Conservation (phyloP, 257 asterid species). For the Anisodus tanguticus region DNA sequence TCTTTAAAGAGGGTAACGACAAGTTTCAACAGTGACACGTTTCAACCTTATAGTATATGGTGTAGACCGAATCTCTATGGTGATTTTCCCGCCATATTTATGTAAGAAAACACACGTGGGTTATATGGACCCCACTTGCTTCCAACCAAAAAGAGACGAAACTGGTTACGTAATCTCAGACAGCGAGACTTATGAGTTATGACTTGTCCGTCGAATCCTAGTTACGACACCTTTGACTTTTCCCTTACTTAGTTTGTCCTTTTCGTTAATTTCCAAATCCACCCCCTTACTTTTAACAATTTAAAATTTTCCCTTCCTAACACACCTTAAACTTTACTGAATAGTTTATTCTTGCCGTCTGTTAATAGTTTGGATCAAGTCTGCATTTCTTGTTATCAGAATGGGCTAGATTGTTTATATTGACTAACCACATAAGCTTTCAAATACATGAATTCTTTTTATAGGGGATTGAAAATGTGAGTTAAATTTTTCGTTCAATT, state of each 20-base stretch:
- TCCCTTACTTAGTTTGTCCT: neutral
- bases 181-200: constrained; percentile 14
- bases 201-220: constrained; percentile 41
- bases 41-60: neutral
- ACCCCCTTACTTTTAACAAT: neutral
- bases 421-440: too few species aligned
- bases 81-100: neutral
- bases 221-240: constrained; percentile 36
- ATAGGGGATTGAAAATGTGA: too few species aligned
- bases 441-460: too few species aligned
- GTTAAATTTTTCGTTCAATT: too few species aligned
- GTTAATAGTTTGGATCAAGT: too few species aligned
- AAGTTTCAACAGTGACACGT: neutral
- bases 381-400: too few species aligned
- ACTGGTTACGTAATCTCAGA: constrained; percentile 31
- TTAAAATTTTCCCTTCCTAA: neutral
- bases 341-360: too few species aligned
- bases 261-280: neutral
- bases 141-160: constrained; percentile 27
- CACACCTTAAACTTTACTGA: too few species aligned
- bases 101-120: neutral
- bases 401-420: too few species aligned
- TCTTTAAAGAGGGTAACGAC: neutral
- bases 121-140: neutral
- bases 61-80: neutral